Percentiles rank a stretch among this genome's conserved stretches.
phyloP scores from a whole-genome alignment of 371 early-diverging fungal genomes.

The Batrachochytrium dendrobatidis region DNA sequence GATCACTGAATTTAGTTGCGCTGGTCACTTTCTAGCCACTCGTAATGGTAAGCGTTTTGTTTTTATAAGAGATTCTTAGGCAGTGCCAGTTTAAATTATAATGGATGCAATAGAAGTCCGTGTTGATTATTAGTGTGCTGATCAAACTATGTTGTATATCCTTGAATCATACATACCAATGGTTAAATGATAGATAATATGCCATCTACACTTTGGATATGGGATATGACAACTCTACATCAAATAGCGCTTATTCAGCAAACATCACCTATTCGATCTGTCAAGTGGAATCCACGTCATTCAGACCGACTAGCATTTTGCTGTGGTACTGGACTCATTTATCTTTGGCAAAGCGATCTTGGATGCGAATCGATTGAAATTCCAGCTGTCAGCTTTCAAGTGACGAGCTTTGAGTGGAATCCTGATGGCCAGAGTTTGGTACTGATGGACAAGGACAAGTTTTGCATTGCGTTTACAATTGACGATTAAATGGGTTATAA shows the following conservation, averaged over 20 bases:
- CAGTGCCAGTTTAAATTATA: too few species aligned
- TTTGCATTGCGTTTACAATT: conserved; percentile 43
- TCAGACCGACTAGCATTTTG: conserved; percentile 41
- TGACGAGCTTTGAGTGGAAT: conserved; percentile 40
- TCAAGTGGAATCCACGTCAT: conserved; percentile 52
- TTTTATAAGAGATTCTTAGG: too few species aligned
- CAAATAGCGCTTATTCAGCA: conserved; percentile 46
- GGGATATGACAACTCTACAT: conserved; percentile 40
- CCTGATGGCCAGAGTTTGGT: conserved; percentile 46
- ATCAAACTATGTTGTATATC: too few species aligned
- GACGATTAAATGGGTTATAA: conserved; percentile 14
- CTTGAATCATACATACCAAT: too few species aligned
- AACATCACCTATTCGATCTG: conserved; percentile 34
- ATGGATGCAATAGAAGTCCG: too few species aligned
- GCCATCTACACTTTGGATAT: conserved; percentile 58
- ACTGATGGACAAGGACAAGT: conserved; percentile 53
- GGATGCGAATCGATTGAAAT: conserved; percentile 42
- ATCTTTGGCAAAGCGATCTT: conserved; percentile 40
- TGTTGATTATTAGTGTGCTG: too few species aligned
- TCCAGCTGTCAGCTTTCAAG: conserved; percentile 38
- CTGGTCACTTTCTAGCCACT: conserved; percentile 46
- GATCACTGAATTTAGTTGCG: conserved; percentile 49
- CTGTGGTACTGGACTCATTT: conserved; percentile 46
- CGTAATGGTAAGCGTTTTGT: conserved; percentile 39
- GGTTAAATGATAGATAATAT: conserved; percentile 54